These are phyloP conservation scores for Cyberlindnera lachancei DNA, from an alignment of 805 yeast species.

Conservation along the genomic window DNA sequence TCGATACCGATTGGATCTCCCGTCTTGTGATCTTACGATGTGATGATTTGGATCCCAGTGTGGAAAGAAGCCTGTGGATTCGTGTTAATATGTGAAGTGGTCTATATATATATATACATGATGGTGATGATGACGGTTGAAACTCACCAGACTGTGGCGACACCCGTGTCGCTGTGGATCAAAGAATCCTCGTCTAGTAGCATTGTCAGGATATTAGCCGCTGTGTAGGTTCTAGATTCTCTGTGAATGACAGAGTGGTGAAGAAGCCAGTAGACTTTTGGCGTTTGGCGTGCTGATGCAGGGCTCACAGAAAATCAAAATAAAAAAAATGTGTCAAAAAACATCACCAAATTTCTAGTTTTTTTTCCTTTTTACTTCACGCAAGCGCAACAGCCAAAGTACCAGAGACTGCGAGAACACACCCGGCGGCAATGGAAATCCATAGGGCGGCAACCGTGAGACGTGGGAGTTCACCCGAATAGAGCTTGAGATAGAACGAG, in stretches of 20 bases:
- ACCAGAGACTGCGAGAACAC: slow-evolving; percentile 15
- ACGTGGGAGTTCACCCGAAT: slow-evolving; percentile 27
- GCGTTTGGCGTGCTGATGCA: too few relatives aligned
- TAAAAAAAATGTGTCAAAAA: too few relatives aligned
- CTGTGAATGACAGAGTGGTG: too few relatives aligned
- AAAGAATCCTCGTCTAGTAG: slow-evolving; percentile 16
- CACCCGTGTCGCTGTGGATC: slow-evolving; percentile 19
- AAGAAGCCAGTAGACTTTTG: too few relatives aligned
- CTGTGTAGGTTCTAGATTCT: neutral
- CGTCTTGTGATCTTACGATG: slow-evolving; percentile 24
- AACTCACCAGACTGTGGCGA: slow-evolving; percentile 24
- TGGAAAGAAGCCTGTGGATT: slow-evolving; percentile 28
- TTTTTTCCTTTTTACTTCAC: slow-evolving; percentile 1
- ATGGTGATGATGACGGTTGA: neutral
- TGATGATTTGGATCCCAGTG: slow-evolving; percentile 30
- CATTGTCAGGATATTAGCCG: slow-evolving; percentile 3
- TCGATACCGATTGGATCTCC: slow-evolving; percentile 30
- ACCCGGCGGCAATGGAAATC: slow-evolving; percentile 5
- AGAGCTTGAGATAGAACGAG: slow-evolving; percentile 50
- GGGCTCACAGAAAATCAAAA: too few relatives aligned
- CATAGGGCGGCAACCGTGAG: slow-evolving; percentile 17
- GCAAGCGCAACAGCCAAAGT: slow-evolving; percentile 20
- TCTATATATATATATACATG: neutral
- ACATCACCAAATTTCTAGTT: too few relatives aligned
- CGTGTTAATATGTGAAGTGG: too few relatives aligned